Evolutionary conservation across 2,329 filamentous ascomycete species (phyloP), one percentile per base, ranked within the genome.

Genomic region (Rutstroemia sp.): DNA sequence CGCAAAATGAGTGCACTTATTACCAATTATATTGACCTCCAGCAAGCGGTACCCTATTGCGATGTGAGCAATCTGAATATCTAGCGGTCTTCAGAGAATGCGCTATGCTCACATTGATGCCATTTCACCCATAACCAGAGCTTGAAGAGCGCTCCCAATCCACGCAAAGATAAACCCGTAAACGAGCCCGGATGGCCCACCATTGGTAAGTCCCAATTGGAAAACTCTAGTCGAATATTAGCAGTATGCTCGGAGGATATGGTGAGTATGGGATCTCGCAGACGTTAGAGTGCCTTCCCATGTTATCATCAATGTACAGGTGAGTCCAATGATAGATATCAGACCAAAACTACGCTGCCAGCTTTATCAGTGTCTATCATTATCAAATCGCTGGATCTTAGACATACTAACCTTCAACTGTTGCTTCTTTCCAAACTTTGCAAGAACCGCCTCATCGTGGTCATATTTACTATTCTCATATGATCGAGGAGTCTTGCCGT

Each of bases 41-140:
- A 9, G 58, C 51, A 5, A 51, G 46, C 3, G 58, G 58, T 38
- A 57, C 54, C 73, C 60, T 63, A 42, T 19, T 42, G 16, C 19
- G n/a, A 42, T 18, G 39, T 42, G 39, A 42, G 39, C 9, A 34
- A 34, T 42, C 39, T 18, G 39, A 18, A 5, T 42, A 18, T 42
- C 39, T 8, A 12, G 16, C 6, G n/a, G 5, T n/a, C 19, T 42
- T 19, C 1, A 42, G 3, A 34, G 10, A 25, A 18, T 19, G n/a
- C 12, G 2, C 4, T 25, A 25, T n/a, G 54, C 62, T 58, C 57
- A 65, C 58, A 60, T 60, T 27, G 58, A 58, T 23, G 51, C 42
- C 18, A 60, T 42, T 16, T 60, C 58, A n/a, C 37, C 58, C 27
- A 60, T 50, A 0, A 52, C 52, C 6, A 55, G 41, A 8, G 54